Conservation (phyloP, 108 stramenopile genomes). For the Nannochloropsis salina region DNA sequence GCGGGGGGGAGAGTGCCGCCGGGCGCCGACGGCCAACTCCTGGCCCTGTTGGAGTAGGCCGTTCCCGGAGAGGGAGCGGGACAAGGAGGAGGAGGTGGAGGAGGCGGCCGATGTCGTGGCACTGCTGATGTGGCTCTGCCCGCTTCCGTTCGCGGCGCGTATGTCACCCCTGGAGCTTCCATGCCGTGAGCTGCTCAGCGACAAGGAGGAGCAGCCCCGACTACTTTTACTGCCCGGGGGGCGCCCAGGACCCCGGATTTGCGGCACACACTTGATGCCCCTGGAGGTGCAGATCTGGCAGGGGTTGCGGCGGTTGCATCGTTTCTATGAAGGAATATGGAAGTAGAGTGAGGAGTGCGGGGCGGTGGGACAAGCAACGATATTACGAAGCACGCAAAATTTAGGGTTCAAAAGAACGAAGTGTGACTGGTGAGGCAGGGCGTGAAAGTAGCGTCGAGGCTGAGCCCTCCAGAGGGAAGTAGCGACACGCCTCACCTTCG, state of each 20-base stretch:
- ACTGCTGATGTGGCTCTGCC: background rate
- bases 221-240: constrained; percentile 1
- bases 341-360: background rate
- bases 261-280: constrained; percentile 17
- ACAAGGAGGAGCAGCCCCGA: background rate
- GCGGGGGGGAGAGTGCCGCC: background rate
- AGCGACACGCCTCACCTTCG: background rate
- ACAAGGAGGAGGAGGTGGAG: background rate
- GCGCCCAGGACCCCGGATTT: background rate
- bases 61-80: background rate
- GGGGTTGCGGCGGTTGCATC: background rate
- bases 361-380: background rate
- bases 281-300: constrained; percentile 1
- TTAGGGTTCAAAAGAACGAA: background rate
- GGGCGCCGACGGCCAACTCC: background rate
- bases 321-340: background rate
- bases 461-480: background rate
- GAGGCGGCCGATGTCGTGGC: background rate
- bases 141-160: background rate
- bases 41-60: background rate
- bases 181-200: background rate
- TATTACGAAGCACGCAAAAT: background rate
- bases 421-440: background rate
- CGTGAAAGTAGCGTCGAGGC: background rate
- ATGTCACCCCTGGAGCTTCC: constrained; percentile 14